Percentiles rank a stretch among this genome's conserved stretches.
Conservation (phyloP, 1,284 basidiomycete genomes). For the Heterobasidion irregulare region DNA sequence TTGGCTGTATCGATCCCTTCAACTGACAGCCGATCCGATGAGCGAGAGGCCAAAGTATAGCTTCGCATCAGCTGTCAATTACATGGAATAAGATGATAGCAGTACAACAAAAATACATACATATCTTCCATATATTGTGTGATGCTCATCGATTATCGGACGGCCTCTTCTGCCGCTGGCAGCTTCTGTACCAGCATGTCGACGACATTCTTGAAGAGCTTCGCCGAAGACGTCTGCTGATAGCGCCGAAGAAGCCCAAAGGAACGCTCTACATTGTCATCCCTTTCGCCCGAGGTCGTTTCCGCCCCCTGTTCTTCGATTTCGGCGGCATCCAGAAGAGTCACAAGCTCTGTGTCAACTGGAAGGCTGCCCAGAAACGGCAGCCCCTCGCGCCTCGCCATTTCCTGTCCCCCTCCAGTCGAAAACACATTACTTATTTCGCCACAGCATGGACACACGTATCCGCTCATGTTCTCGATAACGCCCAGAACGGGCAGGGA, state of each 20-base stretch:
- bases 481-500: conserved; percentile 86
- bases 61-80: too few species aligned
- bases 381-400: conserved; percentile 72
- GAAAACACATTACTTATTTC: conserved; percentile 96
- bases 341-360: conserved; percentile 89
- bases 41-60: too few species aligned
- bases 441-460: conserved; percentile 92
- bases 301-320: conserved; percentile 14
- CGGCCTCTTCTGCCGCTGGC: conserved; percentile 1
- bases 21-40: too few species aligned
- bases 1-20: too few species aligned
- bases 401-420: conserved; percentile 84
- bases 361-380: conserved; percentile 87
- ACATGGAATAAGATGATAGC: too few species aligned
- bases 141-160: neutral
- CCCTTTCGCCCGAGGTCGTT: conserved; percentile 13
- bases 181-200: conserved; percentile 27
- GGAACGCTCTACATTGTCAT: conserved; percentile 14
- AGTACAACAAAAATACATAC: too few species aligned
- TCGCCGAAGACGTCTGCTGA: conserved; percentile 50
- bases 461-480: conserved; percentile 99
- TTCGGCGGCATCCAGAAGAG: conserved; percentile 71
- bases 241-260: conserved; percentile 50
- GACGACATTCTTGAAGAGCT: conserved; percentile 49
- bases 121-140: neutral